A percentile compares a stretch with the other conserved stretches of the same genome.
These are phyloP conservation scores for Talaromyces verruculosus DNA, from an alignment of 2,329 filamentous ascomycete species.

Conservation along the genomic window DNA sequence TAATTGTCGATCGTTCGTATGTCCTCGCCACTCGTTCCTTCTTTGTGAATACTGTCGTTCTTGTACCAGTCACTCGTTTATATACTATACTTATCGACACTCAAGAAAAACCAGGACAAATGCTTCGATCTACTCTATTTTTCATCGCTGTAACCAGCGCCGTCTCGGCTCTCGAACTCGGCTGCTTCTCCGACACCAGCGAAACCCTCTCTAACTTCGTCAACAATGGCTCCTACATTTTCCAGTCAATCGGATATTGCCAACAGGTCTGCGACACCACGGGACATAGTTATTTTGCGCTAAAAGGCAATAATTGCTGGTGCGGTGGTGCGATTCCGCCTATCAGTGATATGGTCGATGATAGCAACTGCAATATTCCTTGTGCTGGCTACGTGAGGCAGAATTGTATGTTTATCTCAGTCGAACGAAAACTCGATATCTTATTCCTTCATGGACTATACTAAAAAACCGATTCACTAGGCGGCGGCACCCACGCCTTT, in stretches of 20 bases:
- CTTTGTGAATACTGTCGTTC: not conserved
- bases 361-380: not conserved
- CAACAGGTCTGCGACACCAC: not conserved
- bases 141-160: not conserved
- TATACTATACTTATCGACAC: not conserved
- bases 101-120: not conserved
- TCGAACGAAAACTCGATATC: not conserved
- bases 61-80: not conserved
- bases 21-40: not conserved
- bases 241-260: conserved; percentile 3
- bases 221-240: not conserved
- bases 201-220: conserved; percentile 9
- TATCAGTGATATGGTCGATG: conserved; percentile 5
- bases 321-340: conserved; percentile 12
- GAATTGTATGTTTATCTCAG: conserved; percentile 9
- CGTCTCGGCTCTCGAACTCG: not conserved
- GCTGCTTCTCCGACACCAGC: conserved; percentile 11
- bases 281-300: not conserved
- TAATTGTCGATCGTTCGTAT: conserved; percentile 2
- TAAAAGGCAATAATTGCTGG: conserved; percentile 6
- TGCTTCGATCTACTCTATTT: not conserved
- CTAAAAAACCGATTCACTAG: not conserved
- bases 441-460: not conserved
- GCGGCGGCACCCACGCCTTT: conserved; percentile 1
- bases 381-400: not conserved